Percentiles rank a stretch among this genome's conserved stretches.
These are phyloP conservation scores for Lablab purpureus DNA, from an alignment of 306 rosid genomes.

Conservation along the genomic window DNA sequence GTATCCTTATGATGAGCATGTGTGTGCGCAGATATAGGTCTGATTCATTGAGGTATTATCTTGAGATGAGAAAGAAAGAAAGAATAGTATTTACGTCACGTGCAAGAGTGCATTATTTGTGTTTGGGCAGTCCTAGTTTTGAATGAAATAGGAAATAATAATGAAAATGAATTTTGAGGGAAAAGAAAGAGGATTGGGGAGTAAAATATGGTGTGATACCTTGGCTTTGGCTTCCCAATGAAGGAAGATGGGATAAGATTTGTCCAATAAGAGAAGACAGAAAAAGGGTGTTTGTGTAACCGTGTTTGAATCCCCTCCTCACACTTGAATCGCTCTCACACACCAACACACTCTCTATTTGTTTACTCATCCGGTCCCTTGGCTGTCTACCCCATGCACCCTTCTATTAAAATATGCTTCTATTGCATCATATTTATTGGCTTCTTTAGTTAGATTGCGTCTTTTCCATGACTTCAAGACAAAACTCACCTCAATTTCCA, in stretches of 20 bases:
- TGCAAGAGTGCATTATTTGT: slow-evolving; percentile 66
- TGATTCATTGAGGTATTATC: slow-evolving; percentile 41
- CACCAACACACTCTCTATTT: slow-evolving; percentile 24
- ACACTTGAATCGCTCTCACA: slow-evolving; percentile 47
- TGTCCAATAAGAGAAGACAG: slow-evolving; percentile 65
- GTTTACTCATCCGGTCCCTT: slow-evolving; percentile 50
- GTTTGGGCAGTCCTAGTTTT: slow-evolving; percentile 66
- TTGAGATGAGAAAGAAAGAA: slow-evolving; percentile 49
- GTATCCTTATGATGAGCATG: slow-evolving; percentile 32
- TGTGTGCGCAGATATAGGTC: slow-evolving; percentile 29
- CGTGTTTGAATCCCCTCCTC: slow-evolving; percentile 88
- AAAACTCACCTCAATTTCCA: slow-evolving; percentile 91
- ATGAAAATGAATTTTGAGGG: slow-evolving; percentile 14
- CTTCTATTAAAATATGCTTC: slow-evolving; percentile 31
- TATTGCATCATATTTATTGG: slow-evolving; percentile 34
- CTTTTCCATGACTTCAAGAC: slow-evolving; percentile 66
- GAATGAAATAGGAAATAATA: slow-evolving; percentile 33
- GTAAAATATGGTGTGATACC: slow-evolving; percentile 56
- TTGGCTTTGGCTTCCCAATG: slow-evolving; percentile 82
- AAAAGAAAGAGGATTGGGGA: neutral
- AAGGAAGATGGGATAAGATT: slow-evolving; percentile 77
- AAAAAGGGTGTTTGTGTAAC: slow-evolving; percentile 32
- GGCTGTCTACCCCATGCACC: slow-evolving; percentile 46
- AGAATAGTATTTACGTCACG: slow-evolving; percentile 63
- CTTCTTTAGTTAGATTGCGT: slow-evolving; percentile 56